These are phyloP conservation scores for Tuber borchii DNA, from an alignment of 495 filamentous ascomycete genomes.

Conservation along the genomic window DNA sequence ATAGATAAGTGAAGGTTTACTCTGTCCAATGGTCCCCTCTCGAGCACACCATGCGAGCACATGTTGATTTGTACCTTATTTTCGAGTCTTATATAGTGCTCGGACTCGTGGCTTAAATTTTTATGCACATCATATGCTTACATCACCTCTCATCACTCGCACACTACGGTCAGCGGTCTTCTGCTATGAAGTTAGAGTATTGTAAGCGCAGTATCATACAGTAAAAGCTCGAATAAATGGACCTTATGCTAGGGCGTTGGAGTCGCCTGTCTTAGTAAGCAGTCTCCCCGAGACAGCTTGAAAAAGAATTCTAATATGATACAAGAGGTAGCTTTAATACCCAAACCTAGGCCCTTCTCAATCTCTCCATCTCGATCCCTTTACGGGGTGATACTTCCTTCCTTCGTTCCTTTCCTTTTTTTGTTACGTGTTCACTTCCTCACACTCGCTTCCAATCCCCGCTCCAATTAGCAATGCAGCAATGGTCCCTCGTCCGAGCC, in stretches of 20 bases:
- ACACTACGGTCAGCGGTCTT: no score
- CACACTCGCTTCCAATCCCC: not conserved
- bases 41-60: no score
- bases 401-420: not conserved
- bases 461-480: slow-evolving; percentile 10
- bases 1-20: not conserved
- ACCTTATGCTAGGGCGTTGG: no score
- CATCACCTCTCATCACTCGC: not conserved
- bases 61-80: not conserved
- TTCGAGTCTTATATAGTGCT: not conserved
- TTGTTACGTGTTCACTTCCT: not conserved
- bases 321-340: no score
- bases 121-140: not conserved
- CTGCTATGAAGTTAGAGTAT: not conserved
- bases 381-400: not conserved
- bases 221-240: not conserved
- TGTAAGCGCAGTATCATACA: not conserved
- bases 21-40: no score
- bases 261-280: no score
- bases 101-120: not conserved
- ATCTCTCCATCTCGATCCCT: not conserved
- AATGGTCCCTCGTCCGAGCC: slow-evolving; percentile 1
- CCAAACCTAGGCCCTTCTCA: not conserved
- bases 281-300: no score
- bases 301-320: no score